Percentiles rank a stretch among this genome's conserved stretches.
Evolutionary conservation across 768 basidiomycete genomes (phyloP).

Genomic region (Boletus sensibilis): DNA sequence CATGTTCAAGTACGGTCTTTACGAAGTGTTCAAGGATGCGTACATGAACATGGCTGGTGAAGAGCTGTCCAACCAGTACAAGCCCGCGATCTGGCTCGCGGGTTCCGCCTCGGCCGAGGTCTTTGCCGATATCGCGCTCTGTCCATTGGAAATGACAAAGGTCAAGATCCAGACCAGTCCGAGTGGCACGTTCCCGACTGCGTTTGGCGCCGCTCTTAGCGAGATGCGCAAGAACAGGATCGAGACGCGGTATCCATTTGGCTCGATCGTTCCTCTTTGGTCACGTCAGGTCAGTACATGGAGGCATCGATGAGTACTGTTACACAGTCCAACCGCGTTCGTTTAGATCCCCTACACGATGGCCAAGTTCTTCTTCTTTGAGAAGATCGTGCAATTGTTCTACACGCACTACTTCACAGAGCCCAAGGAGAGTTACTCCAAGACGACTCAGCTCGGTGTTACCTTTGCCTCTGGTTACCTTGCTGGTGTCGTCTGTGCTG

Average conservation of each 20-base stretch:
- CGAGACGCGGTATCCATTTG: conserved; percentile 83
- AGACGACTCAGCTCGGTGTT: conserved; percentile 83
- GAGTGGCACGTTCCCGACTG: conserved; percentile 72
- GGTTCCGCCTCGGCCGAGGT: conserved; percentile 94
- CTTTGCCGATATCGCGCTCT: conserved; percentile 94
- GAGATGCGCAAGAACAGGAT: conserved; percentile 65
- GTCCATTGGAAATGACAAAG: conserved; percentile 92
- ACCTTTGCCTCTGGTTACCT: conserved; percentile 92
- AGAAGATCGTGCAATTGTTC: conserved; percentile 83
- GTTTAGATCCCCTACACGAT: conserved; percentile 93
- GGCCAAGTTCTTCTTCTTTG: conserved; percentile 98
- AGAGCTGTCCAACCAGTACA: conserved; percentile 75
- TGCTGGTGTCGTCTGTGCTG: conserved; percentile 92
- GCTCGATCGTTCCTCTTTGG: conserved; percentile 83
- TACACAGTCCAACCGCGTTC: not conserved
- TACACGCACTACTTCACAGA: conserved; percentile 83
- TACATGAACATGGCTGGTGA: conserved; percentile 91
- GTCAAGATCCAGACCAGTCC: conserved; percentile 86
- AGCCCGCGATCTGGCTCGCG: conserved; percentile 88
- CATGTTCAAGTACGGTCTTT: conserved; percentile 98
- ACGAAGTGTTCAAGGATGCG: conserved; percentile 92
- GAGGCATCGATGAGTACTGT: too few relatives aligned
- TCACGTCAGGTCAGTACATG: conserved; percentile 68
- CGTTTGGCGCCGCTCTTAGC: conserved; percentile 67
- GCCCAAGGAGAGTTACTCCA: conserved; percentile 75